Conservation (phyloP, 163 green algal genomes). For the Chloroidium sp. region DNA sequence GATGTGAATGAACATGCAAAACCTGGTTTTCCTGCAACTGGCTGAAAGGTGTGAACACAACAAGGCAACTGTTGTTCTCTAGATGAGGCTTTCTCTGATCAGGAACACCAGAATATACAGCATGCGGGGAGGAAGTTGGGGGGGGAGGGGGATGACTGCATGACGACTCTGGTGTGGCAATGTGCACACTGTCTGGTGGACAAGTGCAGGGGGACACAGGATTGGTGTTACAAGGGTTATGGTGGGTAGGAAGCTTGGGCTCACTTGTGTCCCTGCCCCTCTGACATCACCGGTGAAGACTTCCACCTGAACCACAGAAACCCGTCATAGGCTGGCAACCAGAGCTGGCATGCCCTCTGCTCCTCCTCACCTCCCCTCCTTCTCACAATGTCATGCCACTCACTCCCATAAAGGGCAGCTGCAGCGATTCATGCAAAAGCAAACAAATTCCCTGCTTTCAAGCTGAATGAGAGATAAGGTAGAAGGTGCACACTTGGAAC, state of each 20-base stretch:
- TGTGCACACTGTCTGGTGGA: neutral
- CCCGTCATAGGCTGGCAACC: too few species aligned
- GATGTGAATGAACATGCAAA: neutral
- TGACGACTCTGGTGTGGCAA: neutral
- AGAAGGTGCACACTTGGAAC: too few species aligned
- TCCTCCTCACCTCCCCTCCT: too few species aligned
- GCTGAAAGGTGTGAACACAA: neutral
- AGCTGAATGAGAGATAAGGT: too few species aligned
- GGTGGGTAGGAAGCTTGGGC: neutral
- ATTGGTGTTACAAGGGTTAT: too few species aligned
- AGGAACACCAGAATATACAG: neutral
- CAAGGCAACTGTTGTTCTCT: neutral
- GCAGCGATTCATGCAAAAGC: too few species aligned
- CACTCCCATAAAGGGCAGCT: too few species aligned
- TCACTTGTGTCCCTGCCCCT: constrained; percentile 47
- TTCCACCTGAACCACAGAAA: constrained; percentile 9
- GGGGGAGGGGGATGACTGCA: neutral
- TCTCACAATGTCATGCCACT: too few species aligned
- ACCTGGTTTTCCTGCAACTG: too few species aligned
- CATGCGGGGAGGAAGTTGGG: neutral
- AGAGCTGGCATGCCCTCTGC: too few species aligned
- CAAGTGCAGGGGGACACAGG: neutral
- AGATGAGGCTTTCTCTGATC: neutral
- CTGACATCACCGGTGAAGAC: constrained; percentile 68
- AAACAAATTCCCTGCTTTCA: too few species aligned